Evolutionary conservation across 2,329 filamentous ascomycete species (phyloP), one percentile per base, ranked within the genome.

Genomic region (Macrophomina phaseolina): DNA sequence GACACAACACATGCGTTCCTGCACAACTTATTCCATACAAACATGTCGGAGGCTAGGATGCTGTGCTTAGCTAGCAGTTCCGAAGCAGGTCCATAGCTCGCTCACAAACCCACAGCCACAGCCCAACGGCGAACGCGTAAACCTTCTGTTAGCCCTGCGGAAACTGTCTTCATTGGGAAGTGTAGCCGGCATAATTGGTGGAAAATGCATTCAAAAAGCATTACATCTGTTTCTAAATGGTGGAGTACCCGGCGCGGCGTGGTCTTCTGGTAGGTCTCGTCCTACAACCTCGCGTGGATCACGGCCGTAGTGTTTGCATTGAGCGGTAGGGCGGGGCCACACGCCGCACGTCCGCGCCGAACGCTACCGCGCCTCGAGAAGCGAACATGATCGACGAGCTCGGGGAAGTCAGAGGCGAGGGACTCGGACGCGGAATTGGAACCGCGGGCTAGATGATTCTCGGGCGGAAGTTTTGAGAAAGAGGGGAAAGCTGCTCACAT

Each of bases 301-400:
- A 62, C 58, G 58, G 58, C 58, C 58, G 42, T 62, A 62, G 45
- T 49, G 58, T 62, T 48, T 62, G 58, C 58, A 62, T 62, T 62
- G 58, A 38, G 32, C 56, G 46, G 60, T 46, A 51, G 18, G 46
- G 60, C 48, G 18, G 60, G 46, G 46, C 61, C 61, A 18, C 61
- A 34, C 18, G 23, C 49, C 51, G 48, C 61, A 32, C 49, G 38
- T 46, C 30, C 30, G 61, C 36, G 32, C 46, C 61, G 49, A 45
- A 62, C 42, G 45, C n/a, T 49, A 36, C 42, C 16, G 32, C 46
- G 58, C 58, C 58, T 62, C 58, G 45, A 28, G 58, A 38, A 51
- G 45, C 58, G 45, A 49, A 48, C 16, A 48, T 23, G 45, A 62
- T 62, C 58, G 45, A 32, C 58, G 45, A 51, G 58, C 45, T 49